phyloP scores from a whole-genome alignment of 1,139 yeast genomes.

The Geotrichum citri-aurantii region DNA sequence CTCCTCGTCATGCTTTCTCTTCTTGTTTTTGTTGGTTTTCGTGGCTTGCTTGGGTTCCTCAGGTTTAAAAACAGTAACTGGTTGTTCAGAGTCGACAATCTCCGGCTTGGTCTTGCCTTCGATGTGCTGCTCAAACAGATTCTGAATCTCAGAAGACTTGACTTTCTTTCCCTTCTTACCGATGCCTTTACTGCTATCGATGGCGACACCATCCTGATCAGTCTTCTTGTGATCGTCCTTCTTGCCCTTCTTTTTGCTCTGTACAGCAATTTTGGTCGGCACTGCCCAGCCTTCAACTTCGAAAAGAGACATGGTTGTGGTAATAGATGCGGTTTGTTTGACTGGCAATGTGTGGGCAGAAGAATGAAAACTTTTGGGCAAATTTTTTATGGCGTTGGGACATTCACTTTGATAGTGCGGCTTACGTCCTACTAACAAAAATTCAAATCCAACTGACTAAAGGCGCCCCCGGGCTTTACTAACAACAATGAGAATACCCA shows the following conservation, averaged over 20 bases:
- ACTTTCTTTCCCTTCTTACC: conserved; percentile 17
- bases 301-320: conserved; percentile 35
- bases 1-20: conserved; percentile 7
- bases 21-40: neutral
- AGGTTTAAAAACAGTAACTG: neutral
- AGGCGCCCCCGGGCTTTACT: too few species aligned
- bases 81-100: conserved; percentile 20
- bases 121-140: conserved; percentile 9
- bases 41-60: conserved; percentile 2
- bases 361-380: neutral
- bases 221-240: conserved; percentile 20
- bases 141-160: conserved; percentile 18
- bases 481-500: too few species aligned
- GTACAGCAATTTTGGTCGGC: conserved; percentile 46
- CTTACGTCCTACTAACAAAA: neutral
- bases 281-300: conserved; percentile 78
- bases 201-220: conserved; percentile 8
- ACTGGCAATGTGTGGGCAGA: neutral
- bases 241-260: conserved; percentile 15
- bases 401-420: neutral
- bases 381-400: neutral
- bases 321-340: neutral
- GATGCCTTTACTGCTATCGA: conserved; percentile 13
- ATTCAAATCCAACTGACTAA: neutral
- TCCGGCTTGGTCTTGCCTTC: conserved; percentile 13